Evolutionary conservation across 805 yeast genomes (phyloP).

Genomic region (Torulaspora indica): DNA sequence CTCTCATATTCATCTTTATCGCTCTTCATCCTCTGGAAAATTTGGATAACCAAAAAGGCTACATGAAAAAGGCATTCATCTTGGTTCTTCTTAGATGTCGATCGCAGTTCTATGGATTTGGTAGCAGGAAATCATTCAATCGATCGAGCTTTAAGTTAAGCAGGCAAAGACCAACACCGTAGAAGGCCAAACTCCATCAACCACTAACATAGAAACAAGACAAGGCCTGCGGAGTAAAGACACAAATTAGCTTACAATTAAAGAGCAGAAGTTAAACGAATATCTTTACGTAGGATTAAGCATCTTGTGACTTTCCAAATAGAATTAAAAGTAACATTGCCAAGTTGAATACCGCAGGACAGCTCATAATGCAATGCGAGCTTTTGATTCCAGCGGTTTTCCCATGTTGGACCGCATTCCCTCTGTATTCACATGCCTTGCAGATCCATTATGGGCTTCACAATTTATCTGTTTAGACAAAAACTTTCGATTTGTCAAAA

Average conservation of each 20-base stretch:
- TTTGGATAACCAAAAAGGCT: too few species aligned
- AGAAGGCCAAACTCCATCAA: too few species aligned
- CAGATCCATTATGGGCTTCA: neutral
- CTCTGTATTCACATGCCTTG: neutral
- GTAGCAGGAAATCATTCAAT: too few species aligned
- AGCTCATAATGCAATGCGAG: neutral
- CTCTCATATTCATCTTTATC: too few species aligned
- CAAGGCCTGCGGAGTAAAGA: too few species aligned
- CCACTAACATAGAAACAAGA: too few species aligned
- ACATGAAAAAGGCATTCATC: too few species aligned
- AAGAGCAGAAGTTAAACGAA: neutral
- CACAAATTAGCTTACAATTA: neutral
- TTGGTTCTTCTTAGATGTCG: too few species aligned
- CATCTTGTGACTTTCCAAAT: neutral
- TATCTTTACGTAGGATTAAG: slow-evolving; percentile 1
- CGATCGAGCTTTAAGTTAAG: too few species aligned
- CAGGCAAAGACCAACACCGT: too few species aligned
- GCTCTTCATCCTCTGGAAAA: too few species aligned
- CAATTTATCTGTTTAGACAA: neutral
- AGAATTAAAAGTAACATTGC: neutral
- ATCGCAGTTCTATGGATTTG: too few species aligned
- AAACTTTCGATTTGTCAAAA: neutral
- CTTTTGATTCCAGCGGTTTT: neutral
- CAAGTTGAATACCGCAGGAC: neutral
- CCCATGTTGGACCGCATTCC: neutral